These are phyloP conservation scores for Plectosphaerella plurivora DNA, from an alignment of 2,329 filamentous ascomycete genomes.

Conservation along the genomic window DNA sequence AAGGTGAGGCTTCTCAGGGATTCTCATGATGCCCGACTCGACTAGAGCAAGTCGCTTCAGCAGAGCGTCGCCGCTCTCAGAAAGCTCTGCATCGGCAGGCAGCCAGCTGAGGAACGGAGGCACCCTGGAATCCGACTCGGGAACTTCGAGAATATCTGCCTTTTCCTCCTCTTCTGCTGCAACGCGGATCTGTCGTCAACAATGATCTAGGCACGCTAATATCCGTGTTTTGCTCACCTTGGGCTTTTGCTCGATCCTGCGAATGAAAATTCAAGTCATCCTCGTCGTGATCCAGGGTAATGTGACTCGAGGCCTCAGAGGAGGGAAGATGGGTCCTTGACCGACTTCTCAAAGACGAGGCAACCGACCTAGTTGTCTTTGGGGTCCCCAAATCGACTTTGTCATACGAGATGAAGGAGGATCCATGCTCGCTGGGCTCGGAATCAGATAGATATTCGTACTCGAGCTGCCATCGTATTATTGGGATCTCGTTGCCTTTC, in stretches of 20 bases:
- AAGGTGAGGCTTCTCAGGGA: background rate
- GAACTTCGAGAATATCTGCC: background rate
- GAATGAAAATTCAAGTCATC: background rate
- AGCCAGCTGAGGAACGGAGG: background rate
- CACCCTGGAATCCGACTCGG: background rate
- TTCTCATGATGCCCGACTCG: background rate
- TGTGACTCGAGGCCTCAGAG: background rate
- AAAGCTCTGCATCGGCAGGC: background rate
- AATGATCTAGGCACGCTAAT: too few species aligned
- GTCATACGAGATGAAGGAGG: background rate
- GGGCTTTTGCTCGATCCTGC: background rate
- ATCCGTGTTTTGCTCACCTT: background rate
- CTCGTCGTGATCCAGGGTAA: background rate
- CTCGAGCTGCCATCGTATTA: background rate
- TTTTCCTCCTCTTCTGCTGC: background rate
- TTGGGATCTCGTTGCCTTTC: background rate
- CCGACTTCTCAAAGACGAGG: background rate
- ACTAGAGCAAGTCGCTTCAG: too few species aligned
- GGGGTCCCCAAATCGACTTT: background rate
- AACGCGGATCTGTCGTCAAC: too few species aligned
- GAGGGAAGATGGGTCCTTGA: background rate
- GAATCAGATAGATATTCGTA: background rate
- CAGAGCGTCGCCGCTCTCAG: background rate
- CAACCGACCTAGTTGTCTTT: background rate
- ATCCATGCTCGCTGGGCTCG: background rate